These are phyloP conservation scores for Talaromyces sp. DNA, from an alignment of 2,329 filamentous ascomycete genomes.

Conservation along the genomic window DNA sequence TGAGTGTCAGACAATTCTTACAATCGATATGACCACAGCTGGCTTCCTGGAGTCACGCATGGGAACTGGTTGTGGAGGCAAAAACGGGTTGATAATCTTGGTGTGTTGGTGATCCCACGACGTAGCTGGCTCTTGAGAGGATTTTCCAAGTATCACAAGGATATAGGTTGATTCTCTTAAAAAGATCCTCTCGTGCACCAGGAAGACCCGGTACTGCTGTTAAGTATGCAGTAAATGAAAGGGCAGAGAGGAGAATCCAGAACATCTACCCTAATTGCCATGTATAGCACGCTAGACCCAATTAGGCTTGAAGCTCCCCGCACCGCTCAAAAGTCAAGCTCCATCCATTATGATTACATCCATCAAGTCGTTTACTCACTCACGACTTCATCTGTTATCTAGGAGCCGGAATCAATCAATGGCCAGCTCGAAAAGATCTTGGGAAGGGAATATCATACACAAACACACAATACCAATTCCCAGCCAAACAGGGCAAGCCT, in stretches of 20 bases:
- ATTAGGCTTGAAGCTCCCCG: slow-evolving; percentile 11
- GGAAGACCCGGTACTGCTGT: not conserved
- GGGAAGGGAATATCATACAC: slow-evolving; percentile 17
- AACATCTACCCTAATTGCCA: not conserved
- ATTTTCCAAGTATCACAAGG: too few species aligned
- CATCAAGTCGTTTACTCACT: not conserved
- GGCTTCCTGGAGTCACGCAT: not conserved
- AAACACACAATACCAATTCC: not conserved
- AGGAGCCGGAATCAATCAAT: not conserved
- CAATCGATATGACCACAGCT: not conserved
- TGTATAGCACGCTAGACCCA: not conserved
- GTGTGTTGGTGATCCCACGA: not conserved
- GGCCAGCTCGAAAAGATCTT: slow-evolving; percentile 18
- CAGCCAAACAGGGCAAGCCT: not conserved
- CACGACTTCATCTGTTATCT: not conserved
- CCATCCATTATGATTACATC: not conserved
- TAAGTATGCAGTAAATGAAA: not conserved
- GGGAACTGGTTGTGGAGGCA: not conserved
- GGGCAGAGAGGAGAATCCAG: not conserved
- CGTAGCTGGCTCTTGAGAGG: too few species aligned
- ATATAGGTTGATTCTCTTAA: too few species aligned
- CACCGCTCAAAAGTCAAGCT: not conserved
- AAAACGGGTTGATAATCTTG: not conserved
- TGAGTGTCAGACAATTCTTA: too few species aligned
- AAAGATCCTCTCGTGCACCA: not conserved